These are phyloP conservation scores for Hansenula lynferdii DNA, from an alignment of 1,139 yeast species.

Conservation along the genomic window DNA sequence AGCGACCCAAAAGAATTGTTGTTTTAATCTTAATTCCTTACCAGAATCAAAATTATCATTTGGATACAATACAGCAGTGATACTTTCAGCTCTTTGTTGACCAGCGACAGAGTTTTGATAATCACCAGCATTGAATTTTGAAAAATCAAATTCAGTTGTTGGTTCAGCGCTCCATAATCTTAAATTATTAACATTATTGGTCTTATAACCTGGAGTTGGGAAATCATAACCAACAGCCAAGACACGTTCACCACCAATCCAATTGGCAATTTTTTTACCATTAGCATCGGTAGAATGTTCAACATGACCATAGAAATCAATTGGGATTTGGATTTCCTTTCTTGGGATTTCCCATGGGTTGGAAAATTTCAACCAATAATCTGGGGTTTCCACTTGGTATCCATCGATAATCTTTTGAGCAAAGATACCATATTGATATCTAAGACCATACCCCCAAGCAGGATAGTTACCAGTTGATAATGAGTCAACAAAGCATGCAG, in stretches of 20 bases:
- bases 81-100: slow-evolving; percentile 87
- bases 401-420: slow-evolving; percentile 89
- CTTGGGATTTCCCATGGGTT: slow-evolving; percentile 95
- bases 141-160: slow-evolving; percentile 87
- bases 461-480: slow-evolving; percentile 82
- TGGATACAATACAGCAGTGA: slow-evolving; percentile 88
- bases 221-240: slow-evolving; percentile 90
- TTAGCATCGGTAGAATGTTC: slow-evolving; percentile 53
- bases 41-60: slow-evolving; percentile 91
- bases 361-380: slow-evolving; percentile 83
- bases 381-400: slow-evolving; percentile 91
- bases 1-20: slow-evolving; percentile 96
- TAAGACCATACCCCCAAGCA: slow-evolving; percentile 95
- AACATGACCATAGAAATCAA: slow-evolving; percentile 85
- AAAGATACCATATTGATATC: slow-evolving; percentile 92
- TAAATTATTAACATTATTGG: slow-evolving; percentile 80
- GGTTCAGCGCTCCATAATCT: slow-evolving; percentile 92
- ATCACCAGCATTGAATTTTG: slow-evolving; percentile 89
- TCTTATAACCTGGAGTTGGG: slow-evolving; percentile 90
- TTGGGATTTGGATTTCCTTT: slow-evolving; percentile 84
- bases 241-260: slow-evolving; percentile 90
- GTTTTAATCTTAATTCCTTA: slow-evolving; percentile 88
- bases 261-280: slow-evolving; percentile 47
- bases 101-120: slow-evolving; percentile 78
- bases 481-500: slow-evolving; percentile 93